Evolutionary conservation across 192 early-diverging fungal species (phyloP).

Genomic region (Umbelopsis isabellina): DNA sequence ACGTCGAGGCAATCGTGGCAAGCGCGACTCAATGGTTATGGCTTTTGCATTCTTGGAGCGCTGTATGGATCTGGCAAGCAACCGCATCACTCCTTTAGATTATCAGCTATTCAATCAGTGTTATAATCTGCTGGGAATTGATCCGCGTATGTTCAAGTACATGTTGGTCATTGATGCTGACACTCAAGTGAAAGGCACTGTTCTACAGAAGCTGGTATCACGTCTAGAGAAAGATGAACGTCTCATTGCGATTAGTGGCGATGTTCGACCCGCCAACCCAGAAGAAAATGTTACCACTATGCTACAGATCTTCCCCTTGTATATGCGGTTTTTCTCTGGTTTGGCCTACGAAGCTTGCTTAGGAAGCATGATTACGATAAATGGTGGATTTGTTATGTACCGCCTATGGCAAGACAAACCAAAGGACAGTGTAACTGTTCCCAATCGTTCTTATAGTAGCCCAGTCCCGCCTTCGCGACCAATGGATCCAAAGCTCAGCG

Average conservation of each 20-base stretch:
- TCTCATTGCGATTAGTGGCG: conserved; percentile 66
- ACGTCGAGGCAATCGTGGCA: conserved; percentile 71
- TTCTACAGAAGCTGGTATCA: conserved; percentile 53
- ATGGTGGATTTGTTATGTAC: conserved; percentile 73
- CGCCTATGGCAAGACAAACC: conserved; percentile 64
- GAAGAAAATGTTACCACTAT: conserved; percentile 63
- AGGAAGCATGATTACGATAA: conserved; percentile 63
- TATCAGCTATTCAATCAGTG: conserved; percentile 71
- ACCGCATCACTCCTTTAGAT: conserved; percentile 68
- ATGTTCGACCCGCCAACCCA: conserved; percentile 69
- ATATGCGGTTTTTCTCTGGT: conserved; percentile 63
- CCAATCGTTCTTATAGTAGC: no score
- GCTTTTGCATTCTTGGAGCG: conserved; percentile 85
- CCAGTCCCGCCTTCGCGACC: neutral
- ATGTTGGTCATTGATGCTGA: conserved; percentile 71
- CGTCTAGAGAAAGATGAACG: conserved; percentile 58
- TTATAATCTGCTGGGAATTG: conserved; percentile 63
- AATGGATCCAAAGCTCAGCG: neutral
- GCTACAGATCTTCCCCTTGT: conserved; percentile 72
- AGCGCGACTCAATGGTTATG: conserved; percentile 87
- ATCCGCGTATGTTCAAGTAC: conserved; percentile 66
- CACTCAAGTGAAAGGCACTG: conserved; percentile 62
- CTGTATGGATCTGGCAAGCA: conserved; percentile 58
- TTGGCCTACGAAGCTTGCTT: conserved; percentile 70
- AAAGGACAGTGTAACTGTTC: neutral